Evolutionary conservation across 2,329 filamentous ascomycete genomes (phyloP).

Genomic region (Xylariaceae sp.): DNA sequence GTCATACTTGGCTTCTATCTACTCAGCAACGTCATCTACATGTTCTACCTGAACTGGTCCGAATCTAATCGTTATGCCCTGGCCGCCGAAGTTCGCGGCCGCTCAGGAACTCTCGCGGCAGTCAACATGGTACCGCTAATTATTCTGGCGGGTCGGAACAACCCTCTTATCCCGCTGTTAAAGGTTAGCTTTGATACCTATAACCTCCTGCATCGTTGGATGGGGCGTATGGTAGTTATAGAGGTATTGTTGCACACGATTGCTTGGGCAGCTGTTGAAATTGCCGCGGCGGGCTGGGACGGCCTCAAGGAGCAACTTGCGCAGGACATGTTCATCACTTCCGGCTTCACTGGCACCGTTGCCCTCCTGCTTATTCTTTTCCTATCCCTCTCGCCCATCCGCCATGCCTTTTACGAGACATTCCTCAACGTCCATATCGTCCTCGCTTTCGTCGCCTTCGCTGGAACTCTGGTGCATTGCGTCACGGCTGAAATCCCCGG

Average conservation of each 20-base stretch:
- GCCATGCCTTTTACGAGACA: conserved; percentile 95
- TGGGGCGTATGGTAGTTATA: conserved; percentile 67
- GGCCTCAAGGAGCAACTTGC: conserved; percentile 53
- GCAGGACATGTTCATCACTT: conserved; percentile 60
- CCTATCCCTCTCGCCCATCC: conserved; percentile 70
- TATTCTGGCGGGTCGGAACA: conserved; percentile 87
- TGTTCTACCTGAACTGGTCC: conserved; percentile 58
- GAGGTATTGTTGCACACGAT: conserved; percentile 67
- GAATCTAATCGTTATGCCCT: conserved; percentile 58
- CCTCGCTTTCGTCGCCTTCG: conserved; percentile 63
- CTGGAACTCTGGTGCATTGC: conserved; percentile 76
- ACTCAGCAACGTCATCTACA: conserved; percentile 58
- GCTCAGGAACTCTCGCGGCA: conserved; percentile 76
- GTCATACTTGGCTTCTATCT: conserved; percentile 55
- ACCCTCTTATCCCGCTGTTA: conserved; percentile 77
- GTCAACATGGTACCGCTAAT: conserved; percentile 92
- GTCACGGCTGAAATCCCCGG: conserved; percentile 61
- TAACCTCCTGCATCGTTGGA: conserved; percentile 84
- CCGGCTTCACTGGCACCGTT: conserved; percentile 57
- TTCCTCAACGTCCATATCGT: conserved; percentile 85
- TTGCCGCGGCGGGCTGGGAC: conserved; percentile 59
- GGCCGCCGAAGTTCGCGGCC: conserved; percentile 77
- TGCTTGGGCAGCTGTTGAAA: conserved; percentile 70
- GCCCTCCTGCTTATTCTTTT: conserved; percentile 64
- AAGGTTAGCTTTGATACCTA: conserved; percentile 94